Evolutionary conservation across 1,139 yeast genomes (phyloP).

Genomic region (Magnusiomyces clavatus): DNA sequence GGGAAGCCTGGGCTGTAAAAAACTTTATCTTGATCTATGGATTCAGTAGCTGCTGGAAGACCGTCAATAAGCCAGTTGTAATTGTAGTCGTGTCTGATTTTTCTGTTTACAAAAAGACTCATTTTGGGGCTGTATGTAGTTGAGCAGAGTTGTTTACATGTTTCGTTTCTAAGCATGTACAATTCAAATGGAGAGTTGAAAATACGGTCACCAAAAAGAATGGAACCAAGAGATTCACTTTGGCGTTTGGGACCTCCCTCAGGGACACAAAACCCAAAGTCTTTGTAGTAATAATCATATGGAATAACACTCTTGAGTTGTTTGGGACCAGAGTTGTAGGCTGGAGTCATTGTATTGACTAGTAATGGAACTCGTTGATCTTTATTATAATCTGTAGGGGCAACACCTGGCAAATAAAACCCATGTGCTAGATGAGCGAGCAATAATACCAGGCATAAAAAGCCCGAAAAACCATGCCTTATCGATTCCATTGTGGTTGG

Average conservation of each 20-base stretch:
- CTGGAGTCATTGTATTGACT: slow-evolving; percentile 87
- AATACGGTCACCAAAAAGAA: slow-evolving; percentile 91
- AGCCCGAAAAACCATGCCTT: background rate
- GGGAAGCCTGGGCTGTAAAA: slow-evolving; percentile 79
- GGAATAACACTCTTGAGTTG: slow-evolving; percentile 22
- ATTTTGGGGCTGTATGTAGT: slow-evolving; percentile 53
- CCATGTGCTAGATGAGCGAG: slow-evolving; percentile 34
- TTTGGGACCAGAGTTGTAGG: slow-evolving; percentile 36
- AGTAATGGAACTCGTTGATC: slow-evolving; percentile 68
- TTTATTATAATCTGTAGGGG: slow-evolving; percentile 76
- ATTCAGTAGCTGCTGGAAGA: slow-evolving; percentile 65
- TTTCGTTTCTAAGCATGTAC: slow-evolving; percentile 62
- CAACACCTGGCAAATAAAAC: slow-evolving; percentile 90
- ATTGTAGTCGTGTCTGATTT: slow-evolving; percentile 73
- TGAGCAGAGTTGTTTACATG: slow-evolving; percentile 60
- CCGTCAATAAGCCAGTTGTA: slow-evolving; percentile 96
- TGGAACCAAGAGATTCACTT: slow-evolving; percentile 86
- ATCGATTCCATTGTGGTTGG: too few relatives aligned
- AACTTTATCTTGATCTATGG: slow-evolving; percentile 12
- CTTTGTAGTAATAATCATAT: slow-evolving; percentile 72
- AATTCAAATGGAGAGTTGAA: slow-evolving; percentile 85
- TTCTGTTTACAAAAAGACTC: slow-evolving; percentile 63
- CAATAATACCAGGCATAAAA: slow-evolving; percentile 4
- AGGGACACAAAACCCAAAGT: slow-evolving; percentile 80
- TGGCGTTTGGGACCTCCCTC: slow-evolving; percentile 55